Evolutionary conservation across 2,329 filamentous ascomycete species (phyloP).

Genomic region (Dryadomyces quercivorus): DNA sequence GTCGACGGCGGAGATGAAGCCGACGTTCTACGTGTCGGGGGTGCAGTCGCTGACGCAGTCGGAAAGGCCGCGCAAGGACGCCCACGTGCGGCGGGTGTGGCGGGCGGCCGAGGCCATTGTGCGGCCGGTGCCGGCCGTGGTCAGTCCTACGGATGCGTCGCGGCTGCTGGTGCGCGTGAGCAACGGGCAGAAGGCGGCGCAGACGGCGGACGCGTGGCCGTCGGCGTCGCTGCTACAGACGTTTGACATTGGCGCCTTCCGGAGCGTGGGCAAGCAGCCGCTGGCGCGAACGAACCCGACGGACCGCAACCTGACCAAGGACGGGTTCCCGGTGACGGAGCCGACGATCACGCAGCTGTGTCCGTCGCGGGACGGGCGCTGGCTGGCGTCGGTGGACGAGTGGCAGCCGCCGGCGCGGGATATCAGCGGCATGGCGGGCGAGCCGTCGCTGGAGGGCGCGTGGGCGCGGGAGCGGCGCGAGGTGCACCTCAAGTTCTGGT

Average conservation of each 20-base stretch:
- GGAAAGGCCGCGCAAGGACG: conserved; percentile 36
- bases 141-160: conserved; percentile 50
- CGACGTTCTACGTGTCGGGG: conserved; percentile 72
- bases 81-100: conserved; percentile 40
- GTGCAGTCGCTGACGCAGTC: conserved; percentile 55
- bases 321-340: conserved; percentile 59
- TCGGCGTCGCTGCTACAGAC: conserved; percentile 61
- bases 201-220: conserved; percentile 30
- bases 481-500: conserved; percentile 85
- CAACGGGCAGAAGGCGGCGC: conserved; percentile 42
- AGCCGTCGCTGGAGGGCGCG: conserved; percentile 23
- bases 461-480: conserved; percentile 48
- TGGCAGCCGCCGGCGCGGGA: conserved; percentile 70
- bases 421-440: conserved; percentile 41
- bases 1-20: conserved; percentile 79
- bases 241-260: conserved; percentile 69
- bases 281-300: conserved; percentile 81
- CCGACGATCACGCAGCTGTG: conserved; percentile 66
- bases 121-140: conserved; percentile 43
- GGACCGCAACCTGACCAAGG: conserved; percentile 61
- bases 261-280: conserved; percentile 75
- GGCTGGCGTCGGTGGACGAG: conserved; percentile 85
- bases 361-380: conserved; percentile 69
- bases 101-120: conserved; percentile 29
- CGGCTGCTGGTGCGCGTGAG: conserved; percentile 58